These are phyloP conservation scores for Dysphania ambrosioides DNA, from an alignment of 148 eudicot genomes.

Conservation along the genomic window DNA sequence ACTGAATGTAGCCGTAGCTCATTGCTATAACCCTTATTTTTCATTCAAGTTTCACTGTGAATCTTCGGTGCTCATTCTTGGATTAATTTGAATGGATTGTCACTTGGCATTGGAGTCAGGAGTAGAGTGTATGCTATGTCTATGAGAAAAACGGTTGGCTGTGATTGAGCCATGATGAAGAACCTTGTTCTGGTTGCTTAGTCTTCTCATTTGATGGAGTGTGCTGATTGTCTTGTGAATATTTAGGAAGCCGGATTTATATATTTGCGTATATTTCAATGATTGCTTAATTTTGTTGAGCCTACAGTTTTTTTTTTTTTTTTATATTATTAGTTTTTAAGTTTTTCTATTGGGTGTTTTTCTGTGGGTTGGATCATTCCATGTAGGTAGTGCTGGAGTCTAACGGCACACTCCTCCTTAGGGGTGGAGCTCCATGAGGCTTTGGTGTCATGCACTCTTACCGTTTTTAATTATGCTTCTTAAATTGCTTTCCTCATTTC, in stretches of 20 bases:
- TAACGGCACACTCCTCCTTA: not conserved
- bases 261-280: not conserved
- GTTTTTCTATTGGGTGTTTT: not conserved
- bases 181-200: not conserved
- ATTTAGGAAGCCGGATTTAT: not conserved
- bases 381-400: not conserved
- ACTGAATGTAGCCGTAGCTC: not conserved
- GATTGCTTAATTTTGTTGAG: not conserved
- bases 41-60: not conserved
- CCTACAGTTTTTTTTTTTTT: not conserved
- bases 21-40: not conserved
- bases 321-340: not conserved
- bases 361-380: not conserved
- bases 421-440: not conserved
- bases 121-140: not conserved
- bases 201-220: not conserved
- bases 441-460: no score
- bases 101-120: not conserved
- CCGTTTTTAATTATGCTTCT: no score
- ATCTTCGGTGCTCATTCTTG: not conserved
- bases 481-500: no score
- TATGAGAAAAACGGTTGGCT: constrained; percentile 1
- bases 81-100: not conserved
- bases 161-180: not conserved
- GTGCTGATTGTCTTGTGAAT: not conserved